Evolutionary conservation across 2,329 filamentous ascomycete species (phyloP), one percentile per base, ranked within the genome.

Genomic region (Diaporthe capsici): DNA sequence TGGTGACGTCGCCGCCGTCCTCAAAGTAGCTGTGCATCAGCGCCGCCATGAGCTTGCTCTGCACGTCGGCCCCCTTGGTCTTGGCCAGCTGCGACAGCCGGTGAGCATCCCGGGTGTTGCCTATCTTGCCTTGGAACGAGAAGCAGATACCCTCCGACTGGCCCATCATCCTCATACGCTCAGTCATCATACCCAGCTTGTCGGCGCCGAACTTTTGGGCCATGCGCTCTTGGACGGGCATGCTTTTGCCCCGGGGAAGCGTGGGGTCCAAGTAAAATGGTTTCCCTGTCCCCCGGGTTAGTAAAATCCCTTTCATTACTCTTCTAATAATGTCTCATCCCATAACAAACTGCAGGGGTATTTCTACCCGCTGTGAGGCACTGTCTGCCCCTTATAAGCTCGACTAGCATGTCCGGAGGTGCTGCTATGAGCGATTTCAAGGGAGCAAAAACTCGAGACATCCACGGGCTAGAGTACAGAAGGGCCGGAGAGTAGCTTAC

Each of bases 211-310:
- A 95, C 77, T 92, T 93, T 31, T 85, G 81, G 17, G 86, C 85
- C 82, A 93, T 93, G 81, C 89, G 89, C 77, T 83, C 87, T 2
- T 77, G 79, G 57, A 89, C 82, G 25, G 89, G 87, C 5, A 89
- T 80, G 8, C 88, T 86, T 53, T 80, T 78, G 31, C 82, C 83
- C 34, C n/a, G 57, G 6, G 87, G 84, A 0, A 93, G 89, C 0
- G 90, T 87, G 0, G 94, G 93, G 81, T 96, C 92, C 71, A 98
- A 90, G 83, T 96, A 96, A 86, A 94, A 98, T 2, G 95, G 93
- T 76, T 90, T 88, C 94, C 65, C 65, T 70, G 22, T 1, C 2
- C 4, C 8, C 34, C 10, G 7, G 8, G 15, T 70, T n/a, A 70
- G 65, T 28, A 4, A 6, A 28, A 3, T 13, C 58, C 28, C 0